These are phyloP conservation scores for Melanomma pulvis-pyrius DNA, from an alignment of 495 filamentous ascomycete genomes.

Conservation along the genomic window DNA sequence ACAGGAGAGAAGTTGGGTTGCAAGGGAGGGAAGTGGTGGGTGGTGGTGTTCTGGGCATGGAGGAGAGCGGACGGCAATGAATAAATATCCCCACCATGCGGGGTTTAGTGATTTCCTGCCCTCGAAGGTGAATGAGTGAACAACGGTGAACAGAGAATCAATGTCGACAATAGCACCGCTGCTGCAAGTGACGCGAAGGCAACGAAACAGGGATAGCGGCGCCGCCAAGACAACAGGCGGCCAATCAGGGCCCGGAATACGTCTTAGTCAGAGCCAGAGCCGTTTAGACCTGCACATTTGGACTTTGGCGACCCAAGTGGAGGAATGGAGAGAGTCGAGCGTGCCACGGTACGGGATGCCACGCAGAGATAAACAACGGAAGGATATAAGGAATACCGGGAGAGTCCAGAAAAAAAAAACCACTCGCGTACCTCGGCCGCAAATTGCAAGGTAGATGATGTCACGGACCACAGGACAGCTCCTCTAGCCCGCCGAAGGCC, in stretches of 20 bases:
- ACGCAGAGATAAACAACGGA: background rate
- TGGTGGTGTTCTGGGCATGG: background rate
- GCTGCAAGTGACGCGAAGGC: background rate
- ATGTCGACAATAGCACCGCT: background rate
- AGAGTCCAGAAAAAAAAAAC: conserved; percentile 7
- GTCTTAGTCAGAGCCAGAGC: conserved; percentile 3
- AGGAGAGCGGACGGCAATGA: background rate
- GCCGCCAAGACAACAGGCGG: background rate
- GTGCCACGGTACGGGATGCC: background rate
- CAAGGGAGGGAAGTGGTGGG: background rate
- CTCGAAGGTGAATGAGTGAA: background rate
- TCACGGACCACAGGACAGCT: conserved; percentile 13
- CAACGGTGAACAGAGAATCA: background rate
- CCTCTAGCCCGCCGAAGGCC: conserved; percentile 5
- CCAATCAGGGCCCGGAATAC: background rate
- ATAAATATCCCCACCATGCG: background rate
- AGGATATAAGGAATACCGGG: background rate
- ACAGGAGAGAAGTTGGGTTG: conserved; percentile 16
- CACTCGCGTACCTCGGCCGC: conserved; percentile 6
- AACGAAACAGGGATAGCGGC: background rate
- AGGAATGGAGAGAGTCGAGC: background rate
- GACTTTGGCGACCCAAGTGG: background rate
- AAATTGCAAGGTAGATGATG: conserved; percentile 5
- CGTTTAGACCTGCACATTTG: background rate
- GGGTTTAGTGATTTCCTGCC: background rate